Evolutionary conservation across 1,284 basidiomycete species (phyloP).

Genomic region (Chiua sp.): DNA sequence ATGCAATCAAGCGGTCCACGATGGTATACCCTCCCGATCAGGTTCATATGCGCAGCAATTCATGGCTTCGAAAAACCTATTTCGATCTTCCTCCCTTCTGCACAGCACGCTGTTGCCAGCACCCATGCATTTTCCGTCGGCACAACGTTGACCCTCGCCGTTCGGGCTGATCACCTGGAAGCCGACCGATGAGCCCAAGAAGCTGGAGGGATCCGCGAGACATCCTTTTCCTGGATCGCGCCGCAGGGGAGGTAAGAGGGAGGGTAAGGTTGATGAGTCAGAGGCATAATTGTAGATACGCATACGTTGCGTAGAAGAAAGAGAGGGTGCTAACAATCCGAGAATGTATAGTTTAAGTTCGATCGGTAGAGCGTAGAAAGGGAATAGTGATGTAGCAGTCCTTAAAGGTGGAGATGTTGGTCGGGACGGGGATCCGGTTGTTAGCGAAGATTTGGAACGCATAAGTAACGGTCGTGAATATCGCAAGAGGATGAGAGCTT

Average conservation of each 20-base stretch:
- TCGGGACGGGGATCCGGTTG: constrained; percentile 6
- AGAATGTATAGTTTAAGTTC: constrained; percentile 67
- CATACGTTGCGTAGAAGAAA: constrained; percentile 60
- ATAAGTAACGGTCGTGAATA: constrained; percentile 58
- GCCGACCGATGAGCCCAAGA: constrained; percentile 22
- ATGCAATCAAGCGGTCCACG: neutral
- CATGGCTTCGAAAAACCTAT: constrained; percentile 49
- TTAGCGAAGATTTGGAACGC: constrained; percentile 23
- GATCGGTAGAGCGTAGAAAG: constrained; percentile 54
- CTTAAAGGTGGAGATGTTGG: constrained; percentile 24
- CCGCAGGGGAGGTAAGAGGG: constrained; percentile 43
- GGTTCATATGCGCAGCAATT: constrained; percentile 56
- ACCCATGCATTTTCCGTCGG: constrained; percentile 42
- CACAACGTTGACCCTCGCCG: constrained; percentile 30
- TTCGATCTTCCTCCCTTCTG: constrained; percentile 47
- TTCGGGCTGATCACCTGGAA: constrained; percentile 9
- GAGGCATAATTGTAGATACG: constrained; percentile 63
- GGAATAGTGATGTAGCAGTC: constrained; percentile 32
- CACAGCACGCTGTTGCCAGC: constrained; percentile 43
- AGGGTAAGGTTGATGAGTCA: constrained; percentile 58
- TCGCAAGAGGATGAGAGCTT: constrained; percentile 57
- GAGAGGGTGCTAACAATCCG: constrained; percentile 59
- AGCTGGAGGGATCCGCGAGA: constrained; percentile 42
- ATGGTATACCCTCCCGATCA: constrained; percentile 11
- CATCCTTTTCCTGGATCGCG: constrained; percentile 27